Percentiles rank a stretch among this genome's conserved stretches.
Conservation (phyloP, 2,329 filamentous ascomycete species). For the Aureobasidium sp. region DNA sequence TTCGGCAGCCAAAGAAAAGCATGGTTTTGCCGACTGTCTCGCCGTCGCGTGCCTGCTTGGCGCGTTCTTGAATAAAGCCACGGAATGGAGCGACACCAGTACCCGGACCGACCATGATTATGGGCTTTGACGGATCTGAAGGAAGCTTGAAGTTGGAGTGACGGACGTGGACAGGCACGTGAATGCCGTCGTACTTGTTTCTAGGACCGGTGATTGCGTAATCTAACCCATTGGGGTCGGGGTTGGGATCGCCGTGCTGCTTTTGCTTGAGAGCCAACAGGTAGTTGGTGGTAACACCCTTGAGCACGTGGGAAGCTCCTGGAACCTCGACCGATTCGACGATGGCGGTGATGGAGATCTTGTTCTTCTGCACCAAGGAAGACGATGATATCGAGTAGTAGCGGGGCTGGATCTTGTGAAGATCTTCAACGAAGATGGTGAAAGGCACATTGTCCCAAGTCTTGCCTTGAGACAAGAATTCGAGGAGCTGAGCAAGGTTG, state of each 20-base stretch:
- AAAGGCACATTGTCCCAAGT: conserved; percentile 83
- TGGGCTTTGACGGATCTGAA: conserved; percentile 83
- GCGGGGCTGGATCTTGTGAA: conserved; percentile 91
- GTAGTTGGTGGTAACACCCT: conserved; percentile 95
- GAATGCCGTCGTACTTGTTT: conserved; percentile 94
- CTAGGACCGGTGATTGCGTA: conserved; percentile 84
- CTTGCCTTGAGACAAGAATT: conserved; percentile 61
- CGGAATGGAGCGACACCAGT: conserved; percentile 96
- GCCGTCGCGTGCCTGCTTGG: conserved; percentile 70
- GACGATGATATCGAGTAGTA: conserved; percentile 99
- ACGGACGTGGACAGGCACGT: conserved; percentile 89
- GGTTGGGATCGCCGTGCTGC: conserved; percentile 79
- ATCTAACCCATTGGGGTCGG: conserved; percentile 72
- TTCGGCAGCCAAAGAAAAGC: conserved; percentile 93
- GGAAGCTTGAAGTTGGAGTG: conserved; percentile 99
- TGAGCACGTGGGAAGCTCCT: conserved; percentile 69
- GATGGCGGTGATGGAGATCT: conserved; percentile 89
- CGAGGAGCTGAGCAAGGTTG: conserved; percentile 82
- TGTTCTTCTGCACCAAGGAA: conserved; percentile 85
- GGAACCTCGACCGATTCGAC: conserved; percentile 77
- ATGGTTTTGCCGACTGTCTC: conserved; percentile 78
- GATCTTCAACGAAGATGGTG: conserved; percentile 84
- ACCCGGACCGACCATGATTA: conserved; percentile 94
- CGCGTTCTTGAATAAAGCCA: conserved; percentile 88
- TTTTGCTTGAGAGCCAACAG: conserved; percentile 91